Conservation (phyloP, 305 asterid species). For the Fraxinus floribunda region DNA sequence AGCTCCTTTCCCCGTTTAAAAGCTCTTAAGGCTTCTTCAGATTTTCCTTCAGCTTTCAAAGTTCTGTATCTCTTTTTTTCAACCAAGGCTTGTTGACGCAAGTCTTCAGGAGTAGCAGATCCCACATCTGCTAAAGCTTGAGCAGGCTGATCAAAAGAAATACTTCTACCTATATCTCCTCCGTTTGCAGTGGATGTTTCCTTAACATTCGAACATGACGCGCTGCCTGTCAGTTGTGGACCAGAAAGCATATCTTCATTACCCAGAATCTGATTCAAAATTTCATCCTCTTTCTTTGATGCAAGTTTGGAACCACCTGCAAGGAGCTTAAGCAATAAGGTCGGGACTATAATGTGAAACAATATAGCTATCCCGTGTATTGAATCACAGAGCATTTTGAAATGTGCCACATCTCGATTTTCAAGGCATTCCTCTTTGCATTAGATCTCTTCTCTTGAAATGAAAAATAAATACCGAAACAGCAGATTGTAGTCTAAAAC, state of each 20-base stretch:
- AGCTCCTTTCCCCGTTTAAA: constrained; percentile 93
- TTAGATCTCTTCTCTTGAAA: background rate
- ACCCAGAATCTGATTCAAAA: constrained; percentile 50
- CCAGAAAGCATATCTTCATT: constrained; percentile 37
- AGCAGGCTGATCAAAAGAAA: constrained; percentile 37
- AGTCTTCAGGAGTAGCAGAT: constrained; percentile 71
- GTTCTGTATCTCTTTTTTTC: constrained; percentile 75
- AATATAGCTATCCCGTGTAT: background rate
- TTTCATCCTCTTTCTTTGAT: constrained; percentile 62
- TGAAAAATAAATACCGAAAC: background rate
- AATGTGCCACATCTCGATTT: background rate
- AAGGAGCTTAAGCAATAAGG: constrained; percentile 20
- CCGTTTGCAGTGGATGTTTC: constrained; percentile 36
- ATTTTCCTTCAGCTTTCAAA: constrained; percentile 82
- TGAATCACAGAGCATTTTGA: constrained; percentile 8
- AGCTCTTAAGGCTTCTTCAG: constrained; percentile 87
- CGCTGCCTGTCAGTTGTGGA: constrained; percentile 34
- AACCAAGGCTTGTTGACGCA: constrained; percentile 75
- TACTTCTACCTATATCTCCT: constrained; percentile 33
- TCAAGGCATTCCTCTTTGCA: background rate
- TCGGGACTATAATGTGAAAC: background rate
- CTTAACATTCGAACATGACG: constrained; percentile 52
- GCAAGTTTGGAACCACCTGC: constrained; percentile 69
- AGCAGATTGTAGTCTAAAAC: background rate
- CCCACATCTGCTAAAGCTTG: constrained; percentile 34